A percentile compares a stretch with the other conserved stretches of the same genome.
These are phyloP conservation scores for Auxenochlorella pyrenoidosa DNA, from an alignment of 139 green algal genomes.

Conservation along the genomic window DNA sequence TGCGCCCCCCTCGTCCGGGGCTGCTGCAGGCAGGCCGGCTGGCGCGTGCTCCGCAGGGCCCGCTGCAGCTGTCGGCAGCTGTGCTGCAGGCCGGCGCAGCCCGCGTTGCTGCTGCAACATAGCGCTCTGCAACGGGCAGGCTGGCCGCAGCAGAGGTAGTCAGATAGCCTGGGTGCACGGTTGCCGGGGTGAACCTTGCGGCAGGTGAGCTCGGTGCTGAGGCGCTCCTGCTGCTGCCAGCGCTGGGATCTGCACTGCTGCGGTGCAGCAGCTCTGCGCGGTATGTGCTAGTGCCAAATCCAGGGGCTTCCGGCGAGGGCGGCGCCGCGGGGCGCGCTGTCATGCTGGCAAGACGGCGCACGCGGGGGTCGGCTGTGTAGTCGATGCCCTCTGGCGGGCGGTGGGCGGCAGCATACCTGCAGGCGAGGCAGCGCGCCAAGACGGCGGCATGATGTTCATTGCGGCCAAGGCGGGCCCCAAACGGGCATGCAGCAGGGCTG, in stretches of 20 bases:
- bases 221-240: not conserved
- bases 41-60: not conserved
- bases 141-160: not conserved
- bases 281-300: conserved; percentile 3
- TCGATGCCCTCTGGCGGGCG: not conserved
- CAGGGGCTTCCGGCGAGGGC: not conserved
- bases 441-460: not conserved
- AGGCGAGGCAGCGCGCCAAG: not conserved
- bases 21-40: no score
- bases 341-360: not conserved
- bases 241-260: not conserved
- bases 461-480: no score
- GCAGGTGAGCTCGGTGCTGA: not conserved
- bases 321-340: not conserved
- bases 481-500: no score
- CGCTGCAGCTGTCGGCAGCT: not conserved
- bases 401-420: not conserved
- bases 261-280: conserved; percentile 13
- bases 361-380: not conserved
- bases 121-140: not conserved
- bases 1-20: no score
- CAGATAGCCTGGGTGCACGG: conserved; percentile 8
- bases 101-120: not conserved
- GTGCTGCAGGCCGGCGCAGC: not conserved
- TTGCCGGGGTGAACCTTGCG: not conserved